Conservation (phyloP, 2,329 filamentous ascomycete genomes). For the Cylindrodendrum hubeiense region DNA sequence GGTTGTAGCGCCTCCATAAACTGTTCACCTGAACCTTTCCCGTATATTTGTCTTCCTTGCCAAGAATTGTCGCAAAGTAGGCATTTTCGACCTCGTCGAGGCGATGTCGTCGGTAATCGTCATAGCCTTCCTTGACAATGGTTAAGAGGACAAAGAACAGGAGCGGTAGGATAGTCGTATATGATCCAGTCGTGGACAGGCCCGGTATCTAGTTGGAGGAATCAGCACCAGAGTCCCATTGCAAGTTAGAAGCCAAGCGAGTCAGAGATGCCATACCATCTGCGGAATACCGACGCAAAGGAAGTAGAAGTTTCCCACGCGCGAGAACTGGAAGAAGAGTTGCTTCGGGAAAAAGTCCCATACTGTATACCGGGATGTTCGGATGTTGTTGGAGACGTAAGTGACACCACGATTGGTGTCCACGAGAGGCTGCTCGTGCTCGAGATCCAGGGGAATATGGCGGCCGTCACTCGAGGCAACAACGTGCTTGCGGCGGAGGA, state of each 20-base stretch:
- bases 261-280: conserved; percentile 58
- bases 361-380: conserved; percentile 85
- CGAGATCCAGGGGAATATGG: conserved; percentile 57
- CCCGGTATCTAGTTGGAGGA: conserved; percentile 66
- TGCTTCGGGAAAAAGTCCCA: conserved; percentile 91
- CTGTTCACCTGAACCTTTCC: conserved; percentile 41
- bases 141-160: conserved; percentile 84
- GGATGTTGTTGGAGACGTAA: conserved; percentile 74
- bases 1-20: conserved; percentile 47
- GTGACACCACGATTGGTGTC: conserved; percentile 63
- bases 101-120: conserved; percentile 83
- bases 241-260: background rate
- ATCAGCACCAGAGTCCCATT: conserved; percentile 20
- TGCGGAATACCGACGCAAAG: conserved; percentile 86
- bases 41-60: conserved; percentile 51
- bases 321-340: conserved; percentile 86
- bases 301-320: conserved; percentile 90
- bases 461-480: conserved; percentile 79
- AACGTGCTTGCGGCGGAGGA: conserved; percentile 76
- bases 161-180: conserved; percentile 80
- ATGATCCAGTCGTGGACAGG: conserved; percentile 80
- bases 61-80: conserved; percentile 60
- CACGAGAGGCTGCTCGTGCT: conserved; percentile 55
- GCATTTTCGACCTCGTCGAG: conserved; percentile 86
- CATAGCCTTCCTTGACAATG: conserved; percentile 87